phyloP scores from a whole-genome alignment of 352 stramenopile genomes.

The Phytopythium chamaehyphon region DNA sequence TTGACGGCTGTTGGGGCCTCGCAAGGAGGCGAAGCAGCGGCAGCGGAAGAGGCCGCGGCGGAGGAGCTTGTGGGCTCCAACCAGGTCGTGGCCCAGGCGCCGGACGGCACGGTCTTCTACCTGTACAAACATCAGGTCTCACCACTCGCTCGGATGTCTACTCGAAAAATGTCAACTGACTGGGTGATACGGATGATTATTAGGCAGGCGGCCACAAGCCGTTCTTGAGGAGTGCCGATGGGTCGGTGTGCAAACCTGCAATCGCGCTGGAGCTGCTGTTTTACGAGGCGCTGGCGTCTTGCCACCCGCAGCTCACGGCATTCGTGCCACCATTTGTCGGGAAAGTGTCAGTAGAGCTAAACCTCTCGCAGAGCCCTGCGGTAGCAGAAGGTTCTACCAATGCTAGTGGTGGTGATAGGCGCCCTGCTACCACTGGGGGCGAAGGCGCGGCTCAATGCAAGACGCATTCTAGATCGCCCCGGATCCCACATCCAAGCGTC shows the following conservation, averaged over 20 bases:
- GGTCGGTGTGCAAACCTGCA: constrained; percentile 75
- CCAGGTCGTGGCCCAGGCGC: constrained; percentile 58
- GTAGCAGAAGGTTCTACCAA: too few relatives aligned
- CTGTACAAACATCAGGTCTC: constrained; percentile 76
- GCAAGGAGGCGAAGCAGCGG: not conserved
- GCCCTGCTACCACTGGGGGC: too few relatives aligned
- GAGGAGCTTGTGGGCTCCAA: constrained; percentile 31
- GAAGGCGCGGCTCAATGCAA: too few relatives aligned
- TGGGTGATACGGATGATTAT: too few relatives aligned
- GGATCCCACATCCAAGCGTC: constrained; percentile 7
- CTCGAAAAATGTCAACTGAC: too few relatives aligned
- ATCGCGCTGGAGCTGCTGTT: constrained; percentile 73
- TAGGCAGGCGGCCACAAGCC: constrained; percentile 75
- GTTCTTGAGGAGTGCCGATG: constrained; percentile 51
- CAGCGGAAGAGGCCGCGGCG: not conserved
- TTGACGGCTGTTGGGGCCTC: not conserved
- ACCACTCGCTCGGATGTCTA: constrained; percentile 2
- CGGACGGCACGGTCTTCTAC: constrained; percentile 67
- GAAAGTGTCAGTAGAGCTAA: constrained; percentile 57
- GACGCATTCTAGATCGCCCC: constrained; percentile 9
- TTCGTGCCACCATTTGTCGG: constrained; percentile 71
- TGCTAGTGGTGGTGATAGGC: too few relatives aligned
- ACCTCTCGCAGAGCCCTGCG: too few relatives aligned
- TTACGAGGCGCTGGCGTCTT: constrained; percentile 51
- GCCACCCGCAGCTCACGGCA: constrained; percentile 50